These are phyloP conservation scores for Cronartium quercuum DNA, from an alignment of 1,284 basidiomycete species.

Conservation along the genomic window DNA sequence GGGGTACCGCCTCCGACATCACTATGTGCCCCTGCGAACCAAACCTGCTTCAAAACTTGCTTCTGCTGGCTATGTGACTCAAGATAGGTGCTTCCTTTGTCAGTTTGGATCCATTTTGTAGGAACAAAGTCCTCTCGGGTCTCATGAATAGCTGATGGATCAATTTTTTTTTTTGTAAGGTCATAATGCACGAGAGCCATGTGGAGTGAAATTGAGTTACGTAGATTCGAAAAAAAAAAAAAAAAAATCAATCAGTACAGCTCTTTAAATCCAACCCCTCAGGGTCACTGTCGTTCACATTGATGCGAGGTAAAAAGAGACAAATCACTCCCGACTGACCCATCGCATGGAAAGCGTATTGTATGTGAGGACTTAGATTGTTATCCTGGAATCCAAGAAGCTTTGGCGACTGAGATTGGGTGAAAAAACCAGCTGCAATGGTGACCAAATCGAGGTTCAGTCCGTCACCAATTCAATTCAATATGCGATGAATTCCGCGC, in stretches of 20 bases:
- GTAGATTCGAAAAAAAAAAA: too few species aligned
- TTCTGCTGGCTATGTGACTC: conserved; percentile 13
- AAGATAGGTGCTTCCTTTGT: conserved; percentile 10
- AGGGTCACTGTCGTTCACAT: too few species aligned
- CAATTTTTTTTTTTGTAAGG: not conserved
- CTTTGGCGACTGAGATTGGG: conserved; percentile 37
- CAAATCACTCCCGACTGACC: not conserved
- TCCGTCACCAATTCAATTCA: not conserved
- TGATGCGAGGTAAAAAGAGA: too few species aligned
- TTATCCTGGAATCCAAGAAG: conserved; percentile 46
- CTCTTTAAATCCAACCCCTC: too few species aligned
- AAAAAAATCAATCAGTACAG: too few species aligned
- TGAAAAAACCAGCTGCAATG: not conserved
- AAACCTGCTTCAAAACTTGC: conserved; percentile 46
- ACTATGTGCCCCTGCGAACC: conserved; percentile 47
- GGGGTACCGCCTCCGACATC: conserved; percentile 46
- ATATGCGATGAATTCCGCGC: too few species aligned
- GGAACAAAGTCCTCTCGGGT: conserved; percentile 46
- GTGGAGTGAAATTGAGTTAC: too few species aligned
- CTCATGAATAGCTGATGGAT: conserved; percentile 42
- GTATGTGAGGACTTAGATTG: conserved; percentile 44
- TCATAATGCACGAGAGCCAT: too few species aligned
- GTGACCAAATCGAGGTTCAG: not conserved
- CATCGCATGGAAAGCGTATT: conserved; percentile 47
- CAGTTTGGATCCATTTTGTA: conserved; percentile 44